phyloP scores from a whole-genome alignment of 1,284 basidiomycete genomes.

The Retiboletus flavoniger region DNA sequence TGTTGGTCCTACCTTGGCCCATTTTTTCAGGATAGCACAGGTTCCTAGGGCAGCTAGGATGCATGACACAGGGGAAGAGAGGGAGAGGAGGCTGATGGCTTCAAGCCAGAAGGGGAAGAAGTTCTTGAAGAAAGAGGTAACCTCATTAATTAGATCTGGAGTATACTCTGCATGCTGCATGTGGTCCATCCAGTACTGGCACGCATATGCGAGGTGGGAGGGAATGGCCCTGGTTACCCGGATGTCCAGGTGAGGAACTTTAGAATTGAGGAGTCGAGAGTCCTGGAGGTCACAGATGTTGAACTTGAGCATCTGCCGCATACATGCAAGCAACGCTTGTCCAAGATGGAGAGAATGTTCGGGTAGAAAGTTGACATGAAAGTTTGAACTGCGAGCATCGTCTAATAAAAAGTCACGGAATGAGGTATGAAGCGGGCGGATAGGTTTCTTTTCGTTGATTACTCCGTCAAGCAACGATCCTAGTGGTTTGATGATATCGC shows the following conservation, averaged over 20 bases:
- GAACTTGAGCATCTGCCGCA: constrained; percentile 19
- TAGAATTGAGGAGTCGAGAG: constrained; percentile 13
- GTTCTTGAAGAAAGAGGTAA: constrained; percentile 20
- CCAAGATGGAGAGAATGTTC: constrained; percentile 16
- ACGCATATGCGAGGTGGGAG: constrained; percentile 13
- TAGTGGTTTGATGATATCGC: constrained; percentile 22
- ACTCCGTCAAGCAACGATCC: constrained; percentile 19
- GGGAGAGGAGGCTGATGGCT: constrained; percentile 24
- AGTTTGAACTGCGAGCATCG: constrained; percentile 16
- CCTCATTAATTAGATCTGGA: constrained; percentile 12
- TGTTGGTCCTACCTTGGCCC: constrained; percentile 19
- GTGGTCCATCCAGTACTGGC: constrained; percentile 26
- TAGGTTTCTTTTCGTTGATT: constrained; percentile 17
- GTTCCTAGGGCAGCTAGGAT: constrained; percentile 11
- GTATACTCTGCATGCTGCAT: constrained; percentile 11
- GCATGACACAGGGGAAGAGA: not conserved
- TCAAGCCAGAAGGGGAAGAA: constrained; percentile 24
- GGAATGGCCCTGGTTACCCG: constrained; percentile 11
- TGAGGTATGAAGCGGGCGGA: constrained; percentile 22
- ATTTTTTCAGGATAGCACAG: constrained; percentile 11
- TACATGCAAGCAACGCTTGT: constrained; percentile 10
- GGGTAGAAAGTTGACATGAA: constrained; percentile 17
- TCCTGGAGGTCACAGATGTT: constrained; percentile 25
- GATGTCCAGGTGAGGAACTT: not conserved
- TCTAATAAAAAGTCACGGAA: constrained; percentile 21